These are phyloP conservation scores for Eucalyptus grandis DNA, from an alignment of 345 rosid genomes.

Conservation along the genomic window DNA sequence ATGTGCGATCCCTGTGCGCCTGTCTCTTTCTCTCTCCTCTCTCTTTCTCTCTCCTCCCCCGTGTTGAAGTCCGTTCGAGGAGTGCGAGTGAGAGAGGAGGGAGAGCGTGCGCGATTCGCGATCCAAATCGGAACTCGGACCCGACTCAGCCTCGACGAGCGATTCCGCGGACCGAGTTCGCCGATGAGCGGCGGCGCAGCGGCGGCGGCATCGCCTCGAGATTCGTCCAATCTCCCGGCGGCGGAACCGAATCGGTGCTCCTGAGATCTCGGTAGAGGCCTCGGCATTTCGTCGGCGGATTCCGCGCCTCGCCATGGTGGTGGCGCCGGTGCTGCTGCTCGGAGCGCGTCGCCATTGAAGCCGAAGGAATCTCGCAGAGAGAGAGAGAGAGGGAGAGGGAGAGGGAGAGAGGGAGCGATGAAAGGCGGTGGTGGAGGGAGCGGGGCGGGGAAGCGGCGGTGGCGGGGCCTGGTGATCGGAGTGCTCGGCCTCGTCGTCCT, in stretches of 20 bases:
- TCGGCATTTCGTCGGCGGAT: background rate
- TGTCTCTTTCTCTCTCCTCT: background rate
- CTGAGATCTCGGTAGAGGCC: background rate
- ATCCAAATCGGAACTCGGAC: background rate
- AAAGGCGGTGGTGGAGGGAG: slow-evolving; percentile 27
- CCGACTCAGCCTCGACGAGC: background rate
- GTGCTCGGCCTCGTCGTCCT: slow-evolving; percentile 78
- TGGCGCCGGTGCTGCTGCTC: background rate
- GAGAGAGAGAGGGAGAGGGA: background rate
- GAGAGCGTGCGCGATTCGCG: background rate
- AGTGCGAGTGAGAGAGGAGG: background rate
- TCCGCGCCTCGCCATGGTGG: background rate
- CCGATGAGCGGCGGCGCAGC: background rate
- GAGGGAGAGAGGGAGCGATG: background rate
- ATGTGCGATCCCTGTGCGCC: background rate
- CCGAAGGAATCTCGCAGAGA: background rate
- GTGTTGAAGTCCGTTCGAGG: background rate
- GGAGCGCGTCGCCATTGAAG: background rate
- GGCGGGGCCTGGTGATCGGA: slow-evolving; percentile 60
- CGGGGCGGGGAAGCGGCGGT: slow-evolving; percentile 58
- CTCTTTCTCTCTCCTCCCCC: background rate
- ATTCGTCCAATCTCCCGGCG: background rate
- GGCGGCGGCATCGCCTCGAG: background rate
- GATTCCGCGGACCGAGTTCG: background rate
- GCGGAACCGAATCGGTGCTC: background rate